Evolutionary conservation across 305 asterid species (phyloP).

Genomic region (Petunia hybrid): DNA sequence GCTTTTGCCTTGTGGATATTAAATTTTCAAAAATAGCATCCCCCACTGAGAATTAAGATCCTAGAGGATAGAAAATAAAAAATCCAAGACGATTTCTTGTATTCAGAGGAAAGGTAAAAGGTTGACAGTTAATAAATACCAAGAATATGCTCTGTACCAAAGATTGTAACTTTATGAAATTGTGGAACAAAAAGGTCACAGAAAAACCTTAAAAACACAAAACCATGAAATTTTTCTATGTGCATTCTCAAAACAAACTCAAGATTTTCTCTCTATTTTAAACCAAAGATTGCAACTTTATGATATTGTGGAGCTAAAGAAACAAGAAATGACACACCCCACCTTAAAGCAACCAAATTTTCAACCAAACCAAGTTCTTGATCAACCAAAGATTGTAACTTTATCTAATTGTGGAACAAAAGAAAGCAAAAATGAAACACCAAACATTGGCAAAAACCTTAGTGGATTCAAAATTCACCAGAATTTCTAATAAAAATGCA

Average conservation of each 20-base stretch:
- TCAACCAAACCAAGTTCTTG: conserved; percentile 8
- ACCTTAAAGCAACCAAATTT: conserved; percentile 20
- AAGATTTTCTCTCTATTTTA: conserved; percentile 2
- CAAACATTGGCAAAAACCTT: not conserved
- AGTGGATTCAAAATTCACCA: not conserved
- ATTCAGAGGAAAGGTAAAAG: not conserved
- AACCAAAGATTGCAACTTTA: conserved; percentile 1
- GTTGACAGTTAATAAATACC: not conserved
- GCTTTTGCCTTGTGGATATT: not conserved
- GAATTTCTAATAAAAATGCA: not conserved
- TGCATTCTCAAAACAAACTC: not conserved
- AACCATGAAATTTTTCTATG: not conserved
- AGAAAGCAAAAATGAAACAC: not conserved
- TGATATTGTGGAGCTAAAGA: conserved; percentile 22
- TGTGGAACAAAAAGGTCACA: not conserved
- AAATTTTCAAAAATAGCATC: conserved; percentile 17
- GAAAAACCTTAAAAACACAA: not conserved
- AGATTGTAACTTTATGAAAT: not conserved
- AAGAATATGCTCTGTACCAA: not conserved
- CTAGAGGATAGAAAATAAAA: not conserved
- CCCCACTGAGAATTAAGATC: conserved; percentile 21
- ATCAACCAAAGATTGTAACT: not conserved
- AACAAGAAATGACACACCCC: conserved; percentile 8
- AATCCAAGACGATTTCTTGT: not conserved
- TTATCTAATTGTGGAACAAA: conserved; percentile 34